A percentile compares a stretch with the other conserved stretches of the same genome.
Conservation (phyloP, 2,329 filamentous ascomycete species). For the Ustulina deusta region DNA sequence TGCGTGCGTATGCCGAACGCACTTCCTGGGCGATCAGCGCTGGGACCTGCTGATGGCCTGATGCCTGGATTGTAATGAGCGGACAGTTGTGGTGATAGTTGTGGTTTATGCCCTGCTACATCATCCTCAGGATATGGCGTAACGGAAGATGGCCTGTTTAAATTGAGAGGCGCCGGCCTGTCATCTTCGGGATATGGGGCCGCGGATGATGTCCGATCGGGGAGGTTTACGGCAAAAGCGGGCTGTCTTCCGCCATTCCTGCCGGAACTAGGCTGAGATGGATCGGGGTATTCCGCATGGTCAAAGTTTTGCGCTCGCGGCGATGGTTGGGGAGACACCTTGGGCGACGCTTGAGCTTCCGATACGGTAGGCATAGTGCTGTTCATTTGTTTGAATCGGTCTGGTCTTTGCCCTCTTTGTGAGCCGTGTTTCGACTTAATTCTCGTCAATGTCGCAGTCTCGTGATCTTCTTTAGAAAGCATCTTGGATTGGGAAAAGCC, state of each 20-base stretch:
- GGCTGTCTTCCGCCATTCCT: conserved; percentile 56
- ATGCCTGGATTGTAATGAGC: conserved; percentile 61
- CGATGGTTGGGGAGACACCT: conserved; percentile 58
- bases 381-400: conserved; percentile 65
- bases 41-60: conserved; percentile 62
- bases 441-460: conserved; percentile 86
- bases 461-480: conserved; percentile 90
- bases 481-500: conserved; percentile 85
- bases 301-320: conserved; percentile 57
- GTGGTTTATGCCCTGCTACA: conserved; percentile 48
- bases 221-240: conserved; percentile 65
- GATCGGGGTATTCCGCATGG: conserved; percentile 60
- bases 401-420: conserved; percentile 70
- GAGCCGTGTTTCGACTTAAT: conserved; percentile 87
- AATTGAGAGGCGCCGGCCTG: conserved; percentile 62
- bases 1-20: conserved; percentile 67
- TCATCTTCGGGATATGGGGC: conserved; percentile 80
- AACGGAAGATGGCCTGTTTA: conserved; percentile 59
- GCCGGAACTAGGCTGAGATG: conserved; percentile 56
- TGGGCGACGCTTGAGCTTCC: conserved; percentile 56
- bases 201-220: conserved; percentile 65
- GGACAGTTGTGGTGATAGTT: conserved; percentile 53
- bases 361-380: conserved; percentile 62
- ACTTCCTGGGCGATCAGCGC: conserved; percentile 62
- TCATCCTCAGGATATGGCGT: conserved; percentile 69